Conservation (phyloP, 1,284 basidiomycete genomes). For the Tilletiaria anomala region DNA sequence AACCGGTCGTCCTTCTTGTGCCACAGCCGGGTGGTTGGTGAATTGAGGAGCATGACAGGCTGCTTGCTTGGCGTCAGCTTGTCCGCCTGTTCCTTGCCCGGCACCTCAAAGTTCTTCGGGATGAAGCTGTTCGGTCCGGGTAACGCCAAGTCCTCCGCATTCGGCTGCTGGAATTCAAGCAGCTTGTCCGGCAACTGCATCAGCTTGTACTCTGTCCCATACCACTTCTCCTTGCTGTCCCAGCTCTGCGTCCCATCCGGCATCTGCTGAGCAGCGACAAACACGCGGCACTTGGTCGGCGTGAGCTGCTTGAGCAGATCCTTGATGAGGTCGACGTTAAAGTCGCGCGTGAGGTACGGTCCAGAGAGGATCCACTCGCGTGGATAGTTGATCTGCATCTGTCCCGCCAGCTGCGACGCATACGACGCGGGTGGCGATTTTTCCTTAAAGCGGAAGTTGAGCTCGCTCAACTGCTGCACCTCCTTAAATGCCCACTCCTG, state of each 20-base stretch:
- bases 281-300: slow-evolving; percentile 54
- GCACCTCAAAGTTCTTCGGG: slow-evolving; percentile 26
- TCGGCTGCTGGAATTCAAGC: slow-evolving; percentile 6
- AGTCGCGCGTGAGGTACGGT: slow-evolving; percentile 60
- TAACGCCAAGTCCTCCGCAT: slow-evolving; percentile 23
- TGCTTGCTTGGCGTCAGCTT: slow-evolving; percentile 20
- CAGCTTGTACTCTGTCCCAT: slow-evolving; percentile 37
- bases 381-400: slow-evolving; percentile 67
- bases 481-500: slow-evolving; percentile 66
- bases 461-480: slow-evolving; percentile 56
- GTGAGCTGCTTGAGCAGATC: slow-evolving; percentile 53
- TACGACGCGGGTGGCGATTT: slow-evolving; percentile 67
- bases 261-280: slow-evolving; percentile 56
- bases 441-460: slow-evolving; percentile 77
- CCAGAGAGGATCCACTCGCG: slow-evolving; percentile 63
- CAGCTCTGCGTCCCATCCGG: slow-evolving; percentile 24
- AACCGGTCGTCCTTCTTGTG: slow-evolving; percentile 40
- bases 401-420: slow-evolving; percentile 60
- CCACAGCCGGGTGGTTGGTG: slow-evolving; percentile 29
- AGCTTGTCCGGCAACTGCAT: slow-evolving; percentile 17
- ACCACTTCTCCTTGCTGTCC: slow-evolving; percentile 35
- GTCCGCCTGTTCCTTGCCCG: slow-evolving; percentile 1
- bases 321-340: slow-evolving; percentile 55
- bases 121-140: slow-evolving; percentile 36
- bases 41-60: slow-evolving; percentile 25